Percentiles rank a stretch among this genome's conserved stretches.
These are phyloP conservation scores for Pseudocercospora eumusae DNA, from an alignment of 2,329 filamentous ascomycete genomes.

Conservation along the genomic window DNA sequence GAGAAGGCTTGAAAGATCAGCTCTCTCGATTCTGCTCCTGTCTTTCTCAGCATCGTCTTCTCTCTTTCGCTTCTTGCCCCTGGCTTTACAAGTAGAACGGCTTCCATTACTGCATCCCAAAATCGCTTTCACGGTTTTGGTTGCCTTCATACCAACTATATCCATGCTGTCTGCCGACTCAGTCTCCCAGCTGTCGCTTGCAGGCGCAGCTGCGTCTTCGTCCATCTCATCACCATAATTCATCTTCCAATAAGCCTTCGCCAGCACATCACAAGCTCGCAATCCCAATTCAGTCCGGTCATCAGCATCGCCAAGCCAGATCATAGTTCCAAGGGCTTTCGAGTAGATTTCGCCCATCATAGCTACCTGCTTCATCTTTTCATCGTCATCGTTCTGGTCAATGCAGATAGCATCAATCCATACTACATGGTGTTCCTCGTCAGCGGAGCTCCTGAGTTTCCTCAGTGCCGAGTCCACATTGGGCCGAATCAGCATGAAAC, in stretches of 20 bases:
- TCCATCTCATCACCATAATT: neutral
- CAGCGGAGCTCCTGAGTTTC: neutral
- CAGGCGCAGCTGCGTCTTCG: neutral
- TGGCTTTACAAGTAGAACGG: too few relatives aligned
- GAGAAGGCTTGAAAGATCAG: neutral
- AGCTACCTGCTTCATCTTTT: neutral
- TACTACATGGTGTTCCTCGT: neutral
- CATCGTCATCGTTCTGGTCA: neutral
- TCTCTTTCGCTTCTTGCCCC: neutral
- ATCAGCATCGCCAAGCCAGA: neutral
- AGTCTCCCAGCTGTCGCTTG: neutral
- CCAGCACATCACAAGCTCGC: neutral
- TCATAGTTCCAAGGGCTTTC: neutral
- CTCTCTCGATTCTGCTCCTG: too few relatives aligned
- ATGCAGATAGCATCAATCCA: neutral
- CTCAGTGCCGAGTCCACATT: neutral
- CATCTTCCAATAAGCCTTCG: neutral
- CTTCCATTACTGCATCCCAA: too few relatives aligned
- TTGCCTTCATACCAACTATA: neutral
- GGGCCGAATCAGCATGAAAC: neutral
- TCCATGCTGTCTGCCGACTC: neutral
- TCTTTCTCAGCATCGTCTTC: neutral
- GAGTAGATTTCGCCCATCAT: neutral
- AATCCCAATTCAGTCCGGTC: neutral
- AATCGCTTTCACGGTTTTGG: neutral